Evolutionary conservation across 73 alveolate species (phyloP).

Genomic region (Paramecium tetraurelia): DNA sequence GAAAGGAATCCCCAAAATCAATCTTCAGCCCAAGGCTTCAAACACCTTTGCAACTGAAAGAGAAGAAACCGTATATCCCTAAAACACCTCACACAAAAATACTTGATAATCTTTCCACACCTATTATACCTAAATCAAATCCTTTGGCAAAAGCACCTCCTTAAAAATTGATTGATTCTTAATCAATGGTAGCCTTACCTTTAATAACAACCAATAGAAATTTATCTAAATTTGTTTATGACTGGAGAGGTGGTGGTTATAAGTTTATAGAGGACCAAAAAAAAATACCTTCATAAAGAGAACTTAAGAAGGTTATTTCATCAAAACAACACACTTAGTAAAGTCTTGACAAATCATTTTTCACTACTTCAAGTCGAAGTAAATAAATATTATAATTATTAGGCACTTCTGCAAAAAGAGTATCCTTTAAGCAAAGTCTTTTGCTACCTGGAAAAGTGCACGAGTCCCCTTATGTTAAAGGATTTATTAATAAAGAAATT

Average conservation of each 20-base stretch:
- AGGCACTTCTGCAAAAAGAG: not conserved
- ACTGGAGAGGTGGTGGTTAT: conserved; percentile 39
- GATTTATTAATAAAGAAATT: conserved; percentile 14
- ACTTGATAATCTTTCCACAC: not conserved
- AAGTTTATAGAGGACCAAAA: not conserved
- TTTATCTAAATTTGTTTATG: conserved; percentile 30
- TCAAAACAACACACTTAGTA: not conserved
- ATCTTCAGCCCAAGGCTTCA: not conserved
- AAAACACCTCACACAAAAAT: not conserved
- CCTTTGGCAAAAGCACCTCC: not conserved
- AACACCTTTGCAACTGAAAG: not conserved
- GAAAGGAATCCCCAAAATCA: not conserved
- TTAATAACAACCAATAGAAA: conserved; percentile 8
- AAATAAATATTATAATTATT: not conserved
- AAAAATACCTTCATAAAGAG: not conserved
- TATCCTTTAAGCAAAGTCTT: not conserved
- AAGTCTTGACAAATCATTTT: conserved; percentile 17
- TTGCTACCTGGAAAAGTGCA: conserved; percentile 16
- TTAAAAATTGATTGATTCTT: not conserved
- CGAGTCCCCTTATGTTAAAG: conserved; percentile 36
- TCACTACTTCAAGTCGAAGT: not conserved
- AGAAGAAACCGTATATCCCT: not conserved
- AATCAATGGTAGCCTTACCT: not conserved
- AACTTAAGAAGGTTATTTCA: not conserved
- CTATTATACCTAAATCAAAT: not conserved